Evolutionary conservation across 345 rosid species (phyloP).

Genomic region (Nasturtium officinale): DNA sequence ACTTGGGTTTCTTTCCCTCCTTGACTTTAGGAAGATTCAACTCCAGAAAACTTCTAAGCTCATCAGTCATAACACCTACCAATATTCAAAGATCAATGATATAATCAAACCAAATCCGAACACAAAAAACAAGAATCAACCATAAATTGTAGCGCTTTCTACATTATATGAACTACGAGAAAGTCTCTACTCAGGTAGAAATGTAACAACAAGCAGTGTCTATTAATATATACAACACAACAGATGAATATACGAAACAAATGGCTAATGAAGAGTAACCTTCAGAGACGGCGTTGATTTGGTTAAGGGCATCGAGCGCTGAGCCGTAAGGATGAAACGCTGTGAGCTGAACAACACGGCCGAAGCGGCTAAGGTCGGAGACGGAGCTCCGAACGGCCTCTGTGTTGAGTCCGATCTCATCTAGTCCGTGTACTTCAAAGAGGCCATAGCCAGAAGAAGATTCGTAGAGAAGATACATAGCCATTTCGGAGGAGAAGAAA

Average conservation of each 20-base stretch:
- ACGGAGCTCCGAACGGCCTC: conserved; percentile 83
- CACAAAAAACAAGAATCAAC: neutral
- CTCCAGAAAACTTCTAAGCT: conserved; percentile 86
- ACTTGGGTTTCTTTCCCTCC: conserved; percentile 89
- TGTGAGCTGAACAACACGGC: conserved; percentile 76
- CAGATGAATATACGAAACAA: neutral
- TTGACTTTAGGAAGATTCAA: conserved; percentile 90
- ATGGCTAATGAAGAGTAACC: conserved; percentile 43
- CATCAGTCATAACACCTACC: conserved; percentile 80
- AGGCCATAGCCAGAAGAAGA: conserved; percentile 75
- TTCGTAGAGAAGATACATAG: conserved; percentile 61
- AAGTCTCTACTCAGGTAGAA: neutral
- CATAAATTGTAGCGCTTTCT: neutral
- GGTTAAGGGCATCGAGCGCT: conserved; percentile 80
- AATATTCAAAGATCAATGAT: neutral
- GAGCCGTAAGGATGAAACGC: conserved; percentile 76
- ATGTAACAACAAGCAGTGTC: neutral
- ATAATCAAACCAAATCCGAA: neutral
- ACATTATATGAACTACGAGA: neutral
- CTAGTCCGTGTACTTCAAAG: conserved; percentile 65
- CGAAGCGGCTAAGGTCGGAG: conserved; percentile 74
- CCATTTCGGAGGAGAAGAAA: conserved; percentile 47
- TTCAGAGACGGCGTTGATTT: conserved; percentile 86
- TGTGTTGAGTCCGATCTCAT: conserved; percentile 80
- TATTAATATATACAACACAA: neutral